Conservation (phyloP, 169 alveolate species). For the Plasmodium knowlesi region DNA sequence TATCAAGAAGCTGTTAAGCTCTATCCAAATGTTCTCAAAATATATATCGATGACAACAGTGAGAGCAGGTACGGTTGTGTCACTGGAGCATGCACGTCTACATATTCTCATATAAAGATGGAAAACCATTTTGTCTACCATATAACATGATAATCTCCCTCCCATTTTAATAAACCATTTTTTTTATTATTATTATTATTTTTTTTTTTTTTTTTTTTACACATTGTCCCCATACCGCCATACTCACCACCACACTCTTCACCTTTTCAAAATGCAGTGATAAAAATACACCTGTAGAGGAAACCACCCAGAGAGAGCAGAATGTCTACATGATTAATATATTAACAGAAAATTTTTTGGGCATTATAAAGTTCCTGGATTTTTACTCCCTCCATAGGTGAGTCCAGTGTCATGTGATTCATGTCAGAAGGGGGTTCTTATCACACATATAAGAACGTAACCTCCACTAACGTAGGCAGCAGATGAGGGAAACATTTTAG, state of each 20-base stretch:
- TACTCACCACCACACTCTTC: background rate
- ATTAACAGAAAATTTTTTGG: slow-evolving; percentile 29
- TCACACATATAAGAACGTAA: background rate
- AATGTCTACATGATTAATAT: slow-evolving; percentile 18
- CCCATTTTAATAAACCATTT: background rate
- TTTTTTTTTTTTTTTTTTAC: background rate
- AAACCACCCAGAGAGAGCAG: background rate
- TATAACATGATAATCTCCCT: background rate
- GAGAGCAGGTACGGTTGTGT: background rate
- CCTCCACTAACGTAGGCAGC: background rate
- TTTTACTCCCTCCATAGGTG: slow-evolving; percentile 72
- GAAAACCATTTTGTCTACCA: background rate
- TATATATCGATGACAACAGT: background rate
- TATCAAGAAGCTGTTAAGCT: slow-evolving; percentile 62
- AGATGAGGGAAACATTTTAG: background rate
- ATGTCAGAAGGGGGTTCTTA: background rate
- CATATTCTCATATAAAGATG: background rate
- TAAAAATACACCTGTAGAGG: slow-evolving; percentile 22
- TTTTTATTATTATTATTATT: too few species aligned
- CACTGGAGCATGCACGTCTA: background rate
- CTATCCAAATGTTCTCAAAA: slow-evolving; percentile 48
- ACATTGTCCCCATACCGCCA: too few species aligned
- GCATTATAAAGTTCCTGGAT: slow-evolving; percentile 46
- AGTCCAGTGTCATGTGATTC: background rate
- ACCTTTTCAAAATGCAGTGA: slow-evolving; percentile 7